Evolutionary conservation across 495 filamentous ascomycete genomes (phyloP), one percentile per base, ranked within the genome.

Genomic region (Aspergillus biplanus): DNA sequence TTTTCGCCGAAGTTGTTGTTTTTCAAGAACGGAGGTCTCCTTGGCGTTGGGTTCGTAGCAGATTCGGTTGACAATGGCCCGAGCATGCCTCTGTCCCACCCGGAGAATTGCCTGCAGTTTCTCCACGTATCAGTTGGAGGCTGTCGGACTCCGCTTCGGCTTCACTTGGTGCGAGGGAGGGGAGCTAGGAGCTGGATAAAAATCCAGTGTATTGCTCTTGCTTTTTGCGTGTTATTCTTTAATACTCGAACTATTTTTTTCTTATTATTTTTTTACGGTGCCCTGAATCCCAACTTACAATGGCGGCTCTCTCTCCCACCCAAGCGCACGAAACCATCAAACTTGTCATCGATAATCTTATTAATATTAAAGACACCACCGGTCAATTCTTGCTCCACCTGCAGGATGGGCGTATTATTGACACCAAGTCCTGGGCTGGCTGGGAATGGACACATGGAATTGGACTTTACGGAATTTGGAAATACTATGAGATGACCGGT

Each of bases 361-460:
- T 91, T 63, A 86, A 89, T 71, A 90, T 91, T 73, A 84, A 82
- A 67, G 89, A 92, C 72, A 79, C 76, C 9, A 88, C 87, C 0
- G 89, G 89, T 32, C 76, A 87, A 67, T 92, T 90, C 74, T 81
- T 91, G 9, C 72, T 91, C 33, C 82, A 74, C 16, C 80, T 92
- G 18, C 71, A 79, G 7, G 89, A 91, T 63, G 89, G 89, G 37
- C 85, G 89, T 32, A 76, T 91, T 35, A 91, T 92, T 63, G 89
- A 92, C 69, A 92, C 89, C 16, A 92, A 92, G 73, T 89, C 87
- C 46, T 92, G 89, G 89, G 73, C 84, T 46, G 87, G 85, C 64
- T 92, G 89, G 89, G 89, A 92, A 78, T 92, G 89, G 89, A 92
- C 89, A 5, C 89, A 92, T 71, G 89, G 89, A 7, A 85, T 92